A percentile compares a stretch with the other conserved stretches of the same genome.
These are phyloP conservation scores for Tetrapyrgos nigripes DNA, from an alignment of 1,284 basidiomycete species.

Conservation along the genomic window DNA sequence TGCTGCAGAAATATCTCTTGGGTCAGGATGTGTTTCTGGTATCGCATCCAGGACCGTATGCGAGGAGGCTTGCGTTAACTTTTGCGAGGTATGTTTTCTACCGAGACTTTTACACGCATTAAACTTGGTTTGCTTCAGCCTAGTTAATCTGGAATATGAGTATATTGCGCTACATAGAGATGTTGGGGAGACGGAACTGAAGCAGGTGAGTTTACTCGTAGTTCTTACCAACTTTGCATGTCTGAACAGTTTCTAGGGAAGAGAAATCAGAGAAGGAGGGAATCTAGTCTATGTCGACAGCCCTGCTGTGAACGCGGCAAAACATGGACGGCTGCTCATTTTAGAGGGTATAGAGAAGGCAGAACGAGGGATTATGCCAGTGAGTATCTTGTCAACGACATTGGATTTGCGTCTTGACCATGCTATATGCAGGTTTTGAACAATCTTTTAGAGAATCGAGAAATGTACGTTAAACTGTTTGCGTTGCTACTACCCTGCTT, in stretches of 20 bases:
- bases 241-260: conserved; percentile 42
- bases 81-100: conserved; percentile 59
- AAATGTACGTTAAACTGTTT: conserved; percentile 53
- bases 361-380: conserved; percentile 66
- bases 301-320: conserved; percentile 69
- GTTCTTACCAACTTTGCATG: not conserved
- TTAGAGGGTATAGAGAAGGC: conserved; percentile 75
- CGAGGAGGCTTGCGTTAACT: conserved; percentile 62
- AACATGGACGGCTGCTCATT: conserved; percentile 67
- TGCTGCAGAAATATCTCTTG: conserved; percentile 71
- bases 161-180: conserved; percentile 69
- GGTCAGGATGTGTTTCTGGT: conserved; percentile 71
- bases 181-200: conserved; percentile 73
- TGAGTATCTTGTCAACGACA: conserved; percentile 26
- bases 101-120: not conserved
- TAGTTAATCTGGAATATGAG: conserved; percentile 72
- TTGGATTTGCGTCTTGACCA: not conserved
- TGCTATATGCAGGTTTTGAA: conserved; percentile 54
- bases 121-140: conserved; percentile 35
- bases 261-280: conserved; percentile 65
- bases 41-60: conserved; percentile 70
- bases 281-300: conserved; percentile 70
- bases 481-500: not conserved
- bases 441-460: conserved; percentile 70
- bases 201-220: conserved; percentile 47